Percentiles rank a stretch among this genome's conserved stretches.
phyloP scores from a whole-genome alignment of 192 early-diverging fungal genomes.

The Haplosporangium gracile region DNA sequence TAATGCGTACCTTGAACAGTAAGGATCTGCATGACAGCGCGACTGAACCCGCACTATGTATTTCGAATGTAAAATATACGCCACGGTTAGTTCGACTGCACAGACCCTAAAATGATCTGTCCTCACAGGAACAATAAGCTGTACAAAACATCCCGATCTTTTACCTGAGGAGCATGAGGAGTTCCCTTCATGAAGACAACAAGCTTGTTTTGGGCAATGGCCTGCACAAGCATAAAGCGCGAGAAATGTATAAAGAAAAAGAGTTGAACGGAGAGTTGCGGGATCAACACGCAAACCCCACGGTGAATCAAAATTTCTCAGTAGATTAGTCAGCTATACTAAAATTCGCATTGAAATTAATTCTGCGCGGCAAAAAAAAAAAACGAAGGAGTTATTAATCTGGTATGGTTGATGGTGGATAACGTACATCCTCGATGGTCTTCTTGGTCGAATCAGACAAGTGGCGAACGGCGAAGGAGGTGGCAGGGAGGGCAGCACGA shows the following conservation, averaged over 20 bases:
- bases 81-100: background rate
- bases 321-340: background rate
- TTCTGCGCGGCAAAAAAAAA: background rate
- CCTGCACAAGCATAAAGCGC: conserved; percentile 37
- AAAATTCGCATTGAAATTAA: conserved; percentile 3
- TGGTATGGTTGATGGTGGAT: background rate
- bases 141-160: background rate
- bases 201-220: conserved; percentile 77
- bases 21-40: conserved; percentile 94
- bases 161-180: conserved; percentile 88
- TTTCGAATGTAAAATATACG: background rate
- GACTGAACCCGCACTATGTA: conserved; percentile 89
- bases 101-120: background rate
- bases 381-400: background rate
- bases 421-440: conserved; percentile 58
- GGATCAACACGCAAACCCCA: background rate
- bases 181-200: conserved; percentile 98
- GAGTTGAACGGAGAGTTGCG: background rate
- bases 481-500: conserved; percentile 50
- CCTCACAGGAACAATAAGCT: background rate
- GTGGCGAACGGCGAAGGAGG: conserved; percentile 46
- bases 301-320: background rate
- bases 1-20: conserved; percentile 73
- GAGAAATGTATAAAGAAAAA: background rate
- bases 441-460: conserved; percentile 57